A percentile compares a stretch with the other conserved stretches of the same genome.
phyloP scores from a whole-genome alignment of 257 asterid species.

The Eucommia ulmoides region DNA sequence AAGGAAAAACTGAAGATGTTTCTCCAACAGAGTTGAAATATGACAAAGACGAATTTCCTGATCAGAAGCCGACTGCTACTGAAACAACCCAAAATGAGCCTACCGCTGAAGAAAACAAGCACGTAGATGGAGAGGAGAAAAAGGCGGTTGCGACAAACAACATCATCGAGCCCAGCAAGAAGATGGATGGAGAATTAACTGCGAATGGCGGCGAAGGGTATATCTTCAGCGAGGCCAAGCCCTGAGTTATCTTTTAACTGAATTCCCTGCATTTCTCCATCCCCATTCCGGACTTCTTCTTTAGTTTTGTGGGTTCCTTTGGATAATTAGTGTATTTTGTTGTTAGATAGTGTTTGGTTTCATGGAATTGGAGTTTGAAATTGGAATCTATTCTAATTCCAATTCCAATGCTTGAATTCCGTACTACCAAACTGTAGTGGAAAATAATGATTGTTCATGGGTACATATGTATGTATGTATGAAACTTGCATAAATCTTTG shows the following conservation, averaged over 20 bases:
- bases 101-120: slow-evolving; percentile 6
- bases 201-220: slow-evolving; percentile 12
- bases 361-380: too few relatives aligned
- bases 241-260: slow-evolving; percentile 6
- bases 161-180: slow-evolving; percentile 5
- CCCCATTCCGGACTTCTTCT: slow-evolving; percentile 8
- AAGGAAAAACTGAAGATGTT: slow-evolving; percentile 8
- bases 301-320: slow-evolving; percentile 6
- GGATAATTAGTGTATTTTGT: slow-evolving; percentile 11
- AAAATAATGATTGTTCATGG: slow-evolving; percentile 19
- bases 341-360: too few relatives aligned
- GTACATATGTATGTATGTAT: slow-evolving; percentile 15
- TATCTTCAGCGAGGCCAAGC: slow-evolving; percentile 10
- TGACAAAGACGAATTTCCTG: slow-evolving; percentile 10
- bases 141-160: slow-evolving; percentile 6
- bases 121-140: slow-evolving; percentile 7
- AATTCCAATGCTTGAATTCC: too few relatives aligned
- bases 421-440: too few relatives aligned
- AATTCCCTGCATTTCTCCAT: neutral
- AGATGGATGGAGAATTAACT: slow-evolving; percentile 17
- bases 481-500: slow-evolving; percentile 9
- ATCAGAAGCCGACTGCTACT: slow-evolving; percentile 9
- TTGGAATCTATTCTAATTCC: too few relatives aligned
- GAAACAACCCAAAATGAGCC: slow-evolving; percentile 7
- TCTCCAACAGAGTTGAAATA: slow-evolving; percentile 6